Evolutionary conservation across 495 filamentous ascomycete species (phyloP), one percentile per base, ranked within the genome.

Genomic region (Penicillium fimorum): DNA sequence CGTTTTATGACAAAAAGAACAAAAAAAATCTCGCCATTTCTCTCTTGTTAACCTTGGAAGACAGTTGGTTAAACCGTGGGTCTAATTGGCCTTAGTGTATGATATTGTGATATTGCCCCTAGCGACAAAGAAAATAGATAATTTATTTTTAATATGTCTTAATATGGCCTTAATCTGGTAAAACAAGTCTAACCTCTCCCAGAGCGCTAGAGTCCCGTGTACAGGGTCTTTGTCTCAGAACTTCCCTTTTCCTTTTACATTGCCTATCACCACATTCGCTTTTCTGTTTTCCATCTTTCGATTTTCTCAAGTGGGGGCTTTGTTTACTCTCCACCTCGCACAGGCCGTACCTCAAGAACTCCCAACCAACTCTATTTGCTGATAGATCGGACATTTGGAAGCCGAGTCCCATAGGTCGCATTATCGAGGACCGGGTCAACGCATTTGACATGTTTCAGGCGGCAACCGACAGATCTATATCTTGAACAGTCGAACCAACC

Each of bases 251-350:
- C 29, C 27, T 17, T 11, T n/a, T 11, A 10, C 1, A 5, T 45
- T 17, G 25, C 10, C 17, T 18, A 5, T n/a, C 3, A 12, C 11
- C 18, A 18, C 41, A 25, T 43, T 44, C 32, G 25, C 30, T 20
- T 4, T 45, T 44, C 27, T 47, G 44, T 47, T 47, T 45, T 9
- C 22, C 22, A 22, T 22, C n/a, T 11, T 44, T 60, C 53, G 32
- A 18, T 40, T 46, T 40, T 33, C 27, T 27, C n/a, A 43, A 40
- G 50, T 53, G 51, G 51, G 58, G 60, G 57, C 53, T 62, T 66
- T 68, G 60, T 64, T 68, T 66, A 60, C 62, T 66, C 66, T 68
- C 66, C 66, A 68, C 66, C 64, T 66, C 56, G 66, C 65, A 66
- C 57, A 61, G 63, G 57, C 65, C 65, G 58, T 50, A 44, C 54